Evolutionary conservation across 805 yeast genomes (phyloP), one percentile per base, ranked within the genome.

Genomic region (Kluyveromyces starmeri): DNA sequence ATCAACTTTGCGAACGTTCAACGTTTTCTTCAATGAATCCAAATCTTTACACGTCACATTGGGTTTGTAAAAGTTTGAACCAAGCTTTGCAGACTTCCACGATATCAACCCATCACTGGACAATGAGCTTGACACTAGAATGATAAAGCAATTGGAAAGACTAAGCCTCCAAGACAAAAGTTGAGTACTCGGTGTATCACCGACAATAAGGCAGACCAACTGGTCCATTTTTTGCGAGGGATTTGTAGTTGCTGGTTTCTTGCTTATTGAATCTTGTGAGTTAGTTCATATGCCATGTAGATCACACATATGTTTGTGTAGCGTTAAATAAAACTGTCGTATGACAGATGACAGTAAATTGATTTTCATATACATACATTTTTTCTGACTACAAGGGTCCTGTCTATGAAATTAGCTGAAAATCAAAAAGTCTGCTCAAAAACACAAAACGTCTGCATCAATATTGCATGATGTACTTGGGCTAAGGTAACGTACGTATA

Each of bases 161-260:
- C 59, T 51, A 17, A 57, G 36, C 32, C 59, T 50, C 62, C 62
- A 57, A 7, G 56, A 56, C 18, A 52, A 21, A 33, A 55, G 54
- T 31, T 53, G 58, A 14, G 51, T 46, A 2, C 54, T 46, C 10
- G 61, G 59, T 12, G 58, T 50, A 20, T 56, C 59, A 23, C 59
- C 61, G 26, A 54, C 54, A 44, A 21, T 35, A 4, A 30, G 33
- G 22, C 25, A 30, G 9, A 14, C 25, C 12, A 30, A 26, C 12
- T 26, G 28, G 18, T 26, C 28, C 28, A 26, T 26, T 26, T 7
- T 13, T 20, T 20, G 9, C 11, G 23, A 20, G 11, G n/a, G n/a
- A n/a, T n/a, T n/a, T n/a, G n/a, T n/a, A n/a, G n/a, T n/a, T n/a
- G n/a, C n/a, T n/a, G n/a, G n/a, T n/a, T n/a, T n/a, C n/a, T n/a